A percentile compares a stretch with the other conserved stretches of the same genome.
These are phyloP conservation scores for Straminergon stramineum DNA, from an alignment of 225 moss, liverwort and hornwort species.

Conservation along the genomic window DNA sequence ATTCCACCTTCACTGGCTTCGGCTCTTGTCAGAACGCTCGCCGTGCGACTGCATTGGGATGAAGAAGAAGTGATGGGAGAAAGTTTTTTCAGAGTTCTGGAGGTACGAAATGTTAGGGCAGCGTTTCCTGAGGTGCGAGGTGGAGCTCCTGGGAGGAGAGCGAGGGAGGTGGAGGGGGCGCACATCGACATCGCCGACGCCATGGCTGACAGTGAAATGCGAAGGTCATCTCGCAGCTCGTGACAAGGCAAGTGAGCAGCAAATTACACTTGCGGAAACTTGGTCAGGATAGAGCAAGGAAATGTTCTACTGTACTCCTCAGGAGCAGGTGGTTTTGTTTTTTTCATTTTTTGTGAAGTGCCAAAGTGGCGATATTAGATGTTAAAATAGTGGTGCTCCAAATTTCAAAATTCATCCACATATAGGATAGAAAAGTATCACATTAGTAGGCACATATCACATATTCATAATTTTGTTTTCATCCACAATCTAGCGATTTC, in stretches of 20 bases:
- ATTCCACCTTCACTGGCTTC: not conserved
- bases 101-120: not conserved
- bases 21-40: not conserved
- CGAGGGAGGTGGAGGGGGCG: not conserved
- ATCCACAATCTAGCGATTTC: too few species aligned
- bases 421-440: too few species aligned
- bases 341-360: too few species aligned
- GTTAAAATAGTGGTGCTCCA: too few species aligned
- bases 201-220: not conserved
- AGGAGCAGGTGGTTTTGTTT: too few species aligned
- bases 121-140: not conserved
- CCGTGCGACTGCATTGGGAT: not conserved
- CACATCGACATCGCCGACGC: not conserved
- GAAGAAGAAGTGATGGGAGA: not conserved
- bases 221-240: not conserved
- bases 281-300: not conserved
- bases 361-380: too few species aligned
- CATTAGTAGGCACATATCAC: too few species aligned
- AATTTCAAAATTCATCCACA: too few species aligned
- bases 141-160: not conserved
- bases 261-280: not conserved
- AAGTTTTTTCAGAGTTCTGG: not conserved
- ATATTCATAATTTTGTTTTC: too few species aligned
- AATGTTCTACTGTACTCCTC: not conserved
- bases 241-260: not conserved